phyloP scores from a whole-genome alignment of 306 rosid genomes.

The Lathyrus aphaca region DNA sequence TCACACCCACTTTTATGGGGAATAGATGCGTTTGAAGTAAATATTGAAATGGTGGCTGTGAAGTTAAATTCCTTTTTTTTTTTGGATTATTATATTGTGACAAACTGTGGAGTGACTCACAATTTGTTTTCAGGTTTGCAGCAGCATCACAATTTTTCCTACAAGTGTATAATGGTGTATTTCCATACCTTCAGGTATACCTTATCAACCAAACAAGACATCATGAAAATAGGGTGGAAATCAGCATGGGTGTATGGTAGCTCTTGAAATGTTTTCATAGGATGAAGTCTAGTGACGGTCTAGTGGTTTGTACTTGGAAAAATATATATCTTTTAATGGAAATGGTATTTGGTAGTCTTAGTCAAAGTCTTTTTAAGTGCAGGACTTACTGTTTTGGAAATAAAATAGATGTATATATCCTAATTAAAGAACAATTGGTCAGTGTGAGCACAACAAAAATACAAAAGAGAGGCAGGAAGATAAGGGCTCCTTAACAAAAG shows the following conservation, averaged over 20 bases:
- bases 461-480: slow-evolving; percentile 1
- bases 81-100: slow-evolving; percentile 13
- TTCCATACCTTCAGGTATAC: slow-evolving; percentile 82
- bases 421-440: neutral
- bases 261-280: slow-evolving; percentile 7
- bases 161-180: slow-evolving; percentile 56
- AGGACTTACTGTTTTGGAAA: neutral
- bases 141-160: slow-evolving; percentile 60
- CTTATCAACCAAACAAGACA: slow-evolving; percentile 25
- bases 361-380: slow-evolving; percentile 7
- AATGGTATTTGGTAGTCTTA: neutral
- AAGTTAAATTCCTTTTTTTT: slow-evolving; percentile 15
- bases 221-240: slow-evolving; percentile 7
- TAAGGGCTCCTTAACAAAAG: slow-evolving; percentile 5
- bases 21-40: neutral
- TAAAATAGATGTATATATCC: neutral
- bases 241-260: neutral
- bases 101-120: slow-evolving; percentile 32
- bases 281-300: slow-evolving; percentile 3
- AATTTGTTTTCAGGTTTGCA: slow-evolving; percentile 64
- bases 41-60: neutral
- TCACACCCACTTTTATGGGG: neutral
- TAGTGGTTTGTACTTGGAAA: slow-evolving; percentile 12
- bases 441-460: neutral
- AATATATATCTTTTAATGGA: neutral